Conservation (phyloP, 768 basidiomycete species). For the Serendipita vermifera region DNA sequence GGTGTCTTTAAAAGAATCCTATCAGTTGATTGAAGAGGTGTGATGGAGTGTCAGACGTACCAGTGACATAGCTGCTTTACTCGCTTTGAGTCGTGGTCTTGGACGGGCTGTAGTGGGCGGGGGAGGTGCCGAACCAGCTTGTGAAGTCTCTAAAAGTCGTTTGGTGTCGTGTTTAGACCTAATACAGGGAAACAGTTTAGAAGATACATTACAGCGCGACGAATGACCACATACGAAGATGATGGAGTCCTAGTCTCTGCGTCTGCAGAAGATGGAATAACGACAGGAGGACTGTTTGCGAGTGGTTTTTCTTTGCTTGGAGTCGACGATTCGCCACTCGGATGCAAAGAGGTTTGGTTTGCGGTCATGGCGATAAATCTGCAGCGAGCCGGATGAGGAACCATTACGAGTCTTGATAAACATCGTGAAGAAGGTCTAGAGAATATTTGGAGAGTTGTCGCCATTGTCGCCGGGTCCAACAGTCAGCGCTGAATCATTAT, state of each 20-base stretch:
- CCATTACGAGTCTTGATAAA: too few relatives aligned
- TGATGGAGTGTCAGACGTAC: slow-evolving; percentile 29
- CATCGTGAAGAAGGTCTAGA: too few relatives aligned
- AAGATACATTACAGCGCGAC: too few relatives aligned
- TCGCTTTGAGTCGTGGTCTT: slow-evolving; percentile 50
- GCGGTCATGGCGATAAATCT: too few relatives aligned
- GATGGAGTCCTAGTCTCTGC: too few relatives aligned
- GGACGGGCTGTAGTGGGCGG: slow-evolving; percentile 56
- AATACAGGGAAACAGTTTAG: too few relatives aligned
- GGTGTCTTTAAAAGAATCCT: slow-evolving; percentile 46
- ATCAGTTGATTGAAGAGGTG: not conserved
- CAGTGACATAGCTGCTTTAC: slow-evolving; percentile 66
- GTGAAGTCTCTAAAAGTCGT: slow-evolving; percentile 29
- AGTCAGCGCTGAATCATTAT: too few relatives aligned
- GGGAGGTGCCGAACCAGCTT: slow-evolving; percentile 58
- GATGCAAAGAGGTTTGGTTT: too few relatives aligned
- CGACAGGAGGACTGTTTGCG: slow-evolving; percentile 4
- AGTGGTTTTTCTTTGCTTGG: slow-evolving; percentile 5
- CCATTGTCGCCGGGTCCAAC: too few relatives aligned
- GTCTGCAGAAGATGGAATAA: not conserved
- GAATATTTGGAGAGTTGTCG: too few relatives aligned
- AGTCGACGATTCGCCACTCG: not conserved
- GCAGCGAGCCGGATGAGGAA: too few relatives aligned
- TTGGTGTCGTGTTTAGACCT: slow-evolving; percentile 32
- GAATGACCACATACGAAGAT: too few relatives aligned